These are phyloP conservation scores for Galerina marginata DNA, from an alignment of 768 basidiomycete species.

Conservation along the genomic window DNA sequence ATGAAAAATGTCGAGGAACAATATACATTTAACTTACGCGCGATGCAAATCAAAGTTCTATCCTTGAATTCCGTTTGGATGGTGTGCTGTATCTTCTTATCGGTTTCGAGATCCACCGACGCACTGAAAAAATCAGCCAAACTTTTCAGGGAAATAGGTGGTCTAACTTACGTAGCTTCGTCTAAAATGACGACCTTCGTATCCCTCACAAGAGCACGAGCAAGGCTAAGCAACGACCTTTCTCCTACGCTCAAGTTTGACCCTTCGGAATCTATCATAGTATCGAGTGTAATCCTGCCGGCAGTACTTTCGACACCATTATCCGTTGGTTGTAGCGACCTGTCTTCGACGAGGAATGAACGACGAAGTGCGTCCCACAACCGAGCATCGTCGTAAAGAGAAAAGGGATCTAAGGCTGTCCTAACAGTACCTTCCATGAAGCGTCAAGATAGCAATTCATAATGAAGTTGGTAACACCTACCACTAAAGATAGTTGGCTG, in stretches of 20 bases:
- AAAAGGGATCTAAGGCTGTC: slow-evolving; percentile 66
- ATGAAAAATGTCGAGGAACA: neutral
- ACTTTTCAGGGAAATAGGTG: neutral
- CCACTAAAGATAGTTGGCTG: slow-evolving; percentile 65
- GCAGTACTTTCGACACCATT: slow-evolving; percentile 40
- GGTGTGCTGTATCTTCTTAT: slow-evolving; percentile 81
- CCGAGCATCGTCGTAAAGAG: slow-evolving; percentile 62
- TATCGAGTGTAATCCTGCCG: slow-evolving; percentile 65
- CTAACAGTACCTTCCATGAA: slow-evolving; percentile 56
- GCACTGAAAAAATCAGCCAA: slow-evolving; percentile 37
- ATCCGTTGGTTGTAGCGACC: slow-evolving; percentile 48
- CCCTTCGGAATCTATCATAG: slow-evolving; percentile 79
- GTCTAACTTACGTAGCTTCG: slow-evolving; percentile 63
- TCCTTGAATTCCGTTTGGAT: slow-evolving; percentile 76
- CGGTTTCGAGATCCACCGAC: slow-evolving; percentile 80
- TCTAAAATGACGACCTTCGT: slow-evolving; percentile 79
- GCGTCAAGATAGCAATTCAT: slow-evolving; percentile 31
- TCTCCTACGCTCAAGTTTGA: slow-evolving; percentile 74
- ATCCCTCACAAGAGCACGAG: slow-evolving; percentile 80
- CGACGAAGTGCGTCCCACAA: slow-evolving; percentile 79
- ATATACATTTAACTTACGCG: slow-evolving; percentile 53
- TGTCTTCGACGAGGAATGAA: slow-evolving; percentile 44
- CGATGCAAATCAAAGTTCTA: slow-evolving; percentile 79
- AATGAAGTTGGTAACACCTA: slow-evolving; percentile 10
- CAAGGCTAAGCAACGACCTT: slow-evolving; percentile 76